Base-by-base conservation (phyloP, 768 basidiomycete species). In the Boletus tomentosulus region DNA sequence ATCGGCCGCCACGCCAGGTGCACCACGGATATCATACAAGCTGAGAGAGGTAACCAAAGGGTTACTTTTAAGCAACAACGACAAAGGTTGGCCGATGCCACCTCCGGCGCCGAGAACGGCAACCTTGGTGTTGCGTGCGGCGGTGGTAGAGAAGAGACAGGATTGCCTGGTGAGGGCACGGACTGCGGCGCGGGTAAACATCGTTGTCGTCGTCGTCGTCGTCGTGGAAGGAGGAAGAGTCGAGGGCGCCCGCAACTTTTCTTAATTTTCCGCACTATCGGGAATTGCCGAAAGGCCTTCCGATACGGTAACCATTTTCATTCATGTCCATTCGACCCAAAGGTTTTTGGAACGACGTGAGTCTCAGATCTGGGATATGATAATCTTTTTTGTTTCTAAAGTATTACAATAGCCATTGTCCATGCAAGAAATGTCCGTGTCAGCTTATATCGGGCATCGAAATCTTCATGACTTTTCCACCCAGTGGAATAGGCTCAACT, bases 11-110 rank as follows among this genome's bases (percentile, higher is more conserved):
- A 99, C 96, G 78, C 97, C 97, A 22, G 66, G 66, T 37, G 63
- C 59, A 56, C 59, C 63, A 3, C 61, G 59, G 48, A 70, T 63
- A 56, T 61, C 63, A 25, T 70, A 70, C 60, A 98, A 78, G 69
- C 80, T 88, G 67, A 98, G 76, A 58, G 86, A 83, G 50, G 84
- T 84, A 70, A 97, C 89, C 62, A 94, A 77, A 41, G 92, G 92
- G 78, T 99, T 89, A 61, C 76, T 83, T 81, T 98, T 98, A 71
- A 98, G 85, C 53, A 66, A 52, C 58, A 98, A 77, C 46, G 93
- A 96, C 65, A 98, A 78, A 67, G 96, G 95, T 74, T 98, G 96
- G 71, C 96, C 96, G 72, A 98, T 98, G 73, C 96, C 96, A 80
- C 96, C 96, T 65, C 92, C 96, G 57, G 97, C 97, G 65, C 96